Percentiles rank a stretch among this genome's conserved stretches.
phyloP scores from a whole-genome alignment of 352 stramenopile genomes.

The Hyaloperonospora brassicae region DNA sequence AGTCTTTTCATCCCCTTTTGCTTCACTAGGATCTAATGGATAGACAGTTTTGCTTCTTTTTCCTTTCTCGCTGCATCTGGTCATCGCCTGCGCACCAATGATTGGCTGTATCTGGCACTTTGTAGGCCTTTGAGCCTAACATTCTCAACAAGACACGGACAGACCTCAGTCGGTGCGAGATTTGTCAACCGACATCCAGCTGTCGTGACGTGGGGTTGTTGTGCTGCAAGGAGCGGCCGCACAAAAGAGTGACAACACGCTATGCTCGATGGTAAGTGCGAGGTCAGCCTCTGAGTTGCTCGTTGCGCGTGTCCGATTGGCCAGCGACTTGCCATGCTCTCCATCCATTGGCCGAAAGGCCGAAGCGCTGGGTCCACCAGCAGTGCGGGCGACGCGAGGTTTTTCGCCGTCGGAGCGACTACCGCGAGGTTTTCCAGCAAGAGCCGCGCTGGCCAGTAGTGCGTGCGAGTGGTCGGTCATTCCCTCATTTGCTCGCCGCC shows the following conservation, averaged over 20 bases:
- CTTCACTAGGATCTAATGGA: too few species aligned
- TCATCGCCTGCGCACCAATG: too few species aligned
- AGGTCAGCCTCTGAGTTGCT: conserved; percentile 6
- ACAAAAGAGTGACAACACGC: too few species aligned
- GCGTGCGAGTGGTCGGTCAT: conserved; percentile 20
- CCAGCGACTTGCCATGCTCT: not conserved
- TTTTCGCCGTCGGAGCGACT: conserved; percentile 10
- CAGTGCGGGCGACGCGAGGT: conserved; percentile 10
- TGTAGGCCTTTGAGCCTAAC: not conserved
- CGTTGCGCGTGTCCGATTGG: conserved; percentile 5
- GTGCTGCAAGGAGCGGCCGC: too few species aligned
- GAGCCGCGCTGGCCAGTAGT: not conserved
- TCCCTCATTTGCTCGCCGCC: conserved; percentile 45
- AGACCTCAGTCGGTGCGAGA: not conserved
- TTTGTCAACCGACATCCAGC: too few species aligned
- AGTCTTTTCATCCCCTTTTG: too few species aligned
- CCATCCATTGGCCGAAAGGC: conserved; percentile 24
- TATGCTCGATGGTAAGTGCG: too few species aligned
- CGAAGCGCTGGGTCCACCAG: conserved; percentile 20
- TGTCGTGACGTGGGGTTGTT: too few species aligned
- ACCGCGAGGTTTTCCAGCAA: conserved; percentile 21
- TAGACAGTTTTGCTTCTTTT: too few species aligned
- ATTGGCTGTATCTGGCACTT: conserved; percentile 1
- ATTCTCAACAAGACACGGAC: not conserved
- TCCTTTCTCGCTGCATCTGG: too few species aligned